These are phyloP conservation scores for Gossypium sturtianum DNA, from an alignment of 345 rosid genomes.

Conservation along the genomic window DNA sequence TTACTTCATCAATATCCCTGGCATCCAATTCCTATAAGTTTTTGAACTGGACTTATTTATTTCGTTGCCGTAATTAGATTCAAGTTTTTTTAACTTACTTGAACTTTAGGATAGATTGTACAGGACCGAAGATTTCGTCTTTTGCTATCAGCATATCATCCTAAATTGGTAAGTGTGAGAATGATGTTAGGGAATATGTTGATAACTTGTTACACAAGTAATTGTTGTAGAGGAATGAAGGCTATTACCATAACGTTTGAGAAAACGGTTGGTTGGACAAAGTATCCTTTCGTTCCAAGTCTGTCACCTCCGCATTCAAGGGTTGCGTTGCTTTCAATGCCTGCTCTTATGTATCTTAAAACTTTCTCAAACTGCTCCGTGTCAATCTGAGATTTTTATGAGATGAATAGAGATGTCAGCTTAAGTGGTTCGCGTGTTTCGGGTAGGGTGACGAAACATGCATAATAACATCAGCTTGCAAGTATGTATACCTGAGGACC, in stretches of 20 bases:
- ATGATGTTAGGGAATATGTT: background rate
- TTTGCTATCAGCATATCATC: constrained; percentile 88
- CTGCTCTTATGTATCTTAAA: constrained; percentile 65
- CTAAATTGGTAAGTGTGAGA: constrained; percentile 24
- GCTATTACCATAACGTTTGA: constrained; percentile 66
- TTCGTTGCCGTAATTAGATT: background rate
- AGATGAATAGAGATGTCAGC: background rate
- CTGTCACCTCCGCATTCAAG: constrained; percentile 91
- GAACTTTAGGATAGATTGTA: constrained; percentile 90
- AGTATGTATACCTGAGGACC: constrained; percentile 72
- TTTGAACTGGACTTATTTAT: background rate
- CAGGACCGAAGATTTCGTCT: constrained; percentile 98
- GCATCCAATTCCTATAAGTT: background rate
- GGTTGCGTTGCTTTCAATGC: constrained; percentile 67
- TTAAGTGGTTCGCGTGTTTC: background rate
- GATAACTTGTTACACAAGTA: background rate
- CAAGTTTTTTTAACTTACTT: constrained; percentile 38
- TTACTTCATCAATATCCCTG: constrained; percentile 72
- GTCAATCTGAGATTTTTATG: constrained; percentile 50
- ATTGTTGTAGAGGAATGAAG: background rate
- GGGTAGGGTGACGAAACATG: background rate
- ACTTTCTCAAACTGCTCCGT: constrained; percentile 73
- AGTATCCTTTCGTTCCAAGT: constrained; percentile 74
- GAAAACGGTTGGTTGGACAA: constrained; percentile 91
- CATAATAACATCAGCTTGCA: background rate